Base-by-base conservation (phyloP, 306 rosid species). In the Hippophae rhamnoides region DNA sequence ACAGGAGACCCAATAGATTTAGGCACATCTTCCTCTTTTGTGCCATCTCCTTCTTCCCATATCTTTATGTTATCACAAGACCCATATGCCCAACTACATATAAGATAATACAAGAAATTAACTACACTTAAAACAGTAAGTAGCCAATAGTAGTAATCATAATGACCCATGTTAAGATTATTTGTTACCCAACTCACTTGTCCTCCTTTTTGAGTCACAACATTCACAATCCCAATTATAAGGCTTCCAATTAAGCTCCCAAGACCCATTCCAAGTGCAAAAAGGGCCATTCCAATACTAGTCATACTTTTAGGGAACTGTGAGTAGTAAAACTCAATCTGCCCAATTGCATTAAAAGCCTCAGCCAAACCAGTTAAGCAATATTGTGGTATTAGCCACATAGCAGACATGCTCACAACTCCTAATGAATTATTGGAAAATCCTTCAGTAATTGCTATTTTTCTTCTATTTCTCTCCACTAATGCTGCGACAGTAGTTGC, bases 371-470 rank as follows among this genome's bases (percentile, higher is more conserved):
- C 96, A 52, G 4, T 13, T 2, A 90, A 62, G 72, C 86, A 79
- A 7, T 79, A 41, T 3, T 90, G 98, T 0, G 87, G 96, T 1
- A 74, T 79, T 8, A 90, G 50, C 98, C 98, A 90, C 87, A 74
- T 61, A 3, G 82, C 89, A 14, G 89, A 77, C 89, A 87, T 85
- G 63, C 50, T 62, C 52, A 79, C 81, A 9, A 79, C 52, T 0
- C 74, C 85, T 6, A 6, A 12, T 0, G 72, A 72, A 3, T 71
- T 58, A 44, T 70, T 49, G 13, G 57, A 13, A 4, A 77, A 43
- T 4, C 94, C 90, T 69, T 76, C 78, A 0, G 13, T 52, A 42
- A 90, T 67, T 9, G 95, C 94, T 12, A 11, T 51, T 13, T 52
- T 66, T 52, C 95, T 65, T 61, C 92, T 74, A 1, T 42, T 69